phyloP scores from a whole-genome alignment of 345 rosid species.

The Eucalyptus camaldulensis region DNA sequence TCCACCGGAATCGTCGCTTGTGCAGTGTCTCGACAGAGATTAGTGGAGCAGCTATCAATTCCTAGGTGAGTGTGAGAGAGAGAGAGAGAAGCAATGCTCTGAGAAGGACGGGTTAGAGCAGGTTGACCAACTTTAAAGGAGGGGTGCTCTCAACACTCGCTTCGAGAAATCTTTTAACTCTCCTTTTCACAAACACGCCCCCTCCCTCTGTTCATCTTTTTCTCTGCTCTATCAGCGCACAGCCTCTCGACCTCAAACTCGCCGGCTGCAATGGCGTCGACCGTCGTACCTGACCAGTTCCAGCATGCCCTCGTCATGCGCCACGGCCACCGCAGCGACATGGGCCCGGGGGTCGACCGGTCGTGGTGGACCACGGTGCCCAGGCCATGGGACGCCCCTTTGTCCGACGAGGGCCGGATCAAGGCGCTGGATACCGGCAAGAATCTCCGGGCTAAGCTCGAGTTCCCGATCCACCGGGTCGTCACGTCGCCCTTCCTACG shows the following conservation, averaged over 20 bases:
- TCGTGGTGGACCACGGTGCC: constrained; percentile 38
- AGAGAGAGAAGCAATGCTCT: too few relatives aligned
- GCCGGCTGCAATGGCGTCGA: neutral
- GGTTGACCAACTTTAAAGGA: too few relatives aligned
- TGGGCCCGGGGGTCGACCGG: constrained; percentile 11
- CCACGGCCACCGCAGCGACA: constrained; percentile 80
- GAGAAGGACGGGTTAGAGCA: too few relatives aligned
- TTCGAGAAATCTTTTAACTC: neutral
- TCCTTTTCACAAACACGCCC: fast-evolving
- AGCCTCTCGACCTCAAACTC: neutral
- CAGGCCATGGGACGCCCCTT: constrained; percentile 78
- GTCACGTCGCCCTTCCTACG: constrained; percentile 80
- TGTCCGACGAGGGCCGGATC: constrained; percentile 25
- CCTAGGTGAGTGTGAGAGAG: too few relatives aligned
- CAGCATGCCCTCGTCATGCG: constrained; percentile 78
- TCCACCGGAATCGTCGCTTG: too few relatives aligned
- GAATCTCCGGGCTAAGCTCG: constrained; percentile 25
- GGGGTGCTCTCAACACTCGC: neutral
- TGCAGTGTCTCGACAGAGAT: too few relatives aligned
- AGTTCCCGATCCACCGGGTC: constrained; percentile 66
- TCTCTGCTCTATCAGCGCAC: neutral
- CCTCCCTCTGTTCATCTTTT: neutral
- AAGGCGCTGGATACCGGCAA: constrained; percentile 47
- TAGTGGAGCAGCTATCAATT: too few relatives aligned
- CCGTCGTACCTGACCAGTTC: neutral